phyloP scores from a whole-genome alignment of 345 rosid genomes.

The Sisymbrium altissimum region DNA sequence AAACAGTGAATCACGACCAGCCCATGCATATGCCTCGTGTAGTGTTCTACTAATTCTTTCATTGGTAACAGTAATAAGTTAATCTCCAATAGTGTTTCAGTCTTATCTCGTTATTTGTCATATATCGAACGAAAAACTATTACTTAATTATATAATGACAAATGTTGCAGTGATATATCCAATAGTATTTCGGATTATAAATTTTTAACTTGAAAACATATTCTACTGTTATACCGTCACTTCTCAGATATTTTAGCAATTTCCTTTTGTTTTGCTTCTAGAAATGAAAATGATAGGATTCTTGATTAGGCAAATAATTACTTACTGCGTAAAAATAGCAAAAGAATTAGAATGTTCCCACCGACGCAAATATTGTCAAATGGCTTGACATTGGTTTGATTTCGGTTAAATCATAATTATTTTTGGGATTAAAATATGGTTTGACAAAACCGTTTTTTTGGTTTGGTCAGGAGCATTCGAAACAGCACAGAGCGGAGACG shows the following conservation, averaged over 20 bases:
- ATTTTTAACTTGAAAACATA: too few relatives aligned
- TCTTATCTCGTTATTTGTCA: not conserved
- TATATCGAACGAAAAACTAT: not conserved
- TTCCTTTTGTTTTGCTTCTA: too few relatives aligned
- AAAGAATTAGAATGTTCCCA: conserved; percentile 1
- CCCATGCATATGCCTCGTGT: conserved; percentile 31
- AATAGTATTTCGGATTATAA: not conserved
- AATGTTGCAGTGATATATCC: not conserved
- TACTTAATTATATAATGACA: not conserved
- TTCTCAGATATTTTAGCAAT: too few relatives aligned
- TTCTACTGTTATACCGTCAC: not conserved
- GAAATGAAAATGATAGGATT: not conserved
- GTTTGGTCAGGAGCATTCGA: conserved; percentile 53
- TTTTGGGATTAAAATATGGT: not conserved
- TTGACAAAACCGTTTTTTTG: conserved; percentile 1
- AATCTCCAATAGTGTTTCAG: not conserved
- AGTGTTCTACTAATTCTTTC: not conserved
- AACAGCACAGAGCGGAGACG: conserved; percentile 71
- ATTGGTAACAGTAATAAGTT: not conserved
- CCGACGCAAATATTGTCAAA: conserved; percentile 22
- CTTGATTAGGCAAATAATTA: not conserved
- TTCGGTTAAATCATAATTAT: not conserved
- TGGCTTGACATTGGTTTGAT: not conserved
- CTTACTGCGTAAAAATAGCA: not conserved
- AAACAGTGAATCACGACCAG: not conserved